phyloP scores from a whole-genome alignment of 2,329 filamentous ascomycete species.

The Cryphonectria japonica region DNA sequence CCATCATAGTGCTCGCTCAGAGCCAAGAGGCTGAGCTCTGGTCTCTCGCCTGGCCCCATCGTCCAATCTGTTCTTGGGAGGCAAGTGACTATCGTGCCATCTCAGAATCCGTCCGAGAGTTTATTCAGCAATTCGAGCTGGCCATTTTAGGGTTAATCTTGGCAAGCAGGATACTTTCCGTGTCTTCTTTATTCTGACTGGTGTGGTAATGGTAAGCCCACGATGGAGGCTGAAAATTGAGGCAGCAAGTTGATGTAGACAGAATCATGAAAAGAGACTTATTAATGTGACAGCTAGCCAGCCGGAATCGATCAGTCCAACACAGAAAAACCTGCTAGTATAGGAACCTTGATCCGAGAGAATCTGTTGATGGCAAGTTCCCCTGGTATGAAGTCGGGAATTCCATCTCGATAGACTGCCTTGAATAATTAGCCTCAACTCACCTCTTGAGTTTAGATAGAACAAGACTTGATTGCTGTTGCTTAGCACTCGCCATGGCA shows the following conservation, averaged over 20 bases:
- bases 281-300: neutral
- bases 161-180: neutral
- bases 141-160: neutral
- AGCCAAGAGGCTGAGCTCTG: slow-evolving; percentile 25
- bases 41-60: slow-evolving; percentile 19
- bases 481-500: neutral
- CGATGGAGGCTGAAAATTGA: neutral
- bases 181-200: neutral
- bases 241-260: neutral
- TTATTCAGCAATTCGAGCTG: neutral
- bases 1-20: slow-evolving; percentile 1
- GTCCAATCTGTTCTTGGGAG: neutral
- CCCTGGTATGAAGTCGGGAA: neutral
- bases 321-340: neutral
- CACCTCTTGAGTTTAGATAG: neutral
- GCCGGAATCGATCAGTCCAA: neutral
- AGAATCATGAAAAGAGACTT: neutral
- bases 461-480: too few species aligned
- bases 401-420: neutral
- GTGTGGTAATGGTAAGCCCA: neutral
- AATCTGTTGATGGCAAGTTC: too few species aligned
- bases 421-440: neutral
- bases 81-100: neutral
- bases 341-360: too few species aligned
- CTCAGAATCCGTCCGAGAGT: neutral